A percentile compares a stretch with the other conserved stretches of the same genome.
These are phyloP conservation scores for Yamadazyma friedrichii DNA, from an alignment of 1,139 yeast species.

Conservation along the genomic window DNA sequence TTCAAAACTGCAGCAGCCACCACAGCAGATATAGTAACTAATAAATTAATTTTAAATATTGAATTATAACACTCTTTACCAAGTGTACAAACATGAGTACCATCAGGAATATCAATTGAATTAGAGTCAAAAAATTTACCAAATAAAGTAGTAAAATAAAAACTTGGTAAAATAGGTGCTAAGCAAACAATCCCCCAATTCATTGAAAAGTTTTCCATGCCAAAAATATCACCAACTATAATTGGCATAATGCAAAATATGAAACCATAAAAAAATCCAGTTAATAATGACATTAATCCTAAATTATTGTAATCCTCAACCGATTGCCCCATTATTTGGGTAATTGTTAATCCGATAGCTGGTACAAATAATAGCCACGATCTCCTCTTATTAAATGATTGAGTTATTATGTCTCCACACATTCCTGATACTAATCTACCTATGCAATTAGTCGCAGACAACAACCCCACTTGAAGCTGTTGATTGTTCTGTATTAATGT, in stretches of 20 bases:
- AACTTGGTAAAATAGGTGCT: slow-evolving; percentile 54
- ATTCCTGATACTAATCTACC: slow-evolving; percentile 56
- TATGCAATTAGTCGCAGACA: slow-evolving; percentile 53
- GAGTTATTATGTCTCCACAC: slow-evolving; percentile 50
- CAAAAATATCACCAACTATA: slow-evolving; percentile 58
- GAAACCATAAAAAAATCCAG: slow-evolving; percentile 59
- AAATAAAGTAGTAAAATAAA: slow-evolving; percentile 48
- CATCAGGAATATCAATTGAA: slow-evolving; percentile 21
- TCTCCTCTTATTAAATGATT: slow-evolving; percentile 41
- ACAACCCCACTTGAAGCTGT: slow-evolving; percentile 54
- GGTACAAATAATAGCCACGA: slow-evolving; percentile 50
- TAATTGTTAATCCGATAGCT: slow-evolving; percentile 33
- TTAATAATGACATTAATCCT: slow-evolving; percentile 39
- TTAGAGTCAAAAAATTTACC: slow-evolving; percentile 53
- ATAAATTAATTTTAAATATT: slow-evolving; percentile 37
- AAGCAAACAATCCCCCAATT: slow-evolving; percentile 59
- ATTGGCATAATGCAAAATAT: slow-evolving; percentile 58
- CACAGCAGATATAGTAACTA: slow-evolving; percentile 25
- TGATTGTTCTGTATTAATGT: slow-evolving; percentile 46
- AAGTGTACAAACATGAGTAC: slow-evolving; percentile 27
- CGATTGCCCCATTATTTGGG: slow-evolving; percentile 42
- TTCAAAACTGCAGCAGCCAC: slow-evolving; percentile 26
- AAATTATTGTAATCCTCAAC: slow-evolving; percentile 29
- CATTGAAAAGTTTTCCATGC: slow-evolving; percentile 51
- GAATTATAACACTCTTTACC: slow-evolving; percentile 46